These are phyloP conservation scores for Linum lewisii DNA, from an alignment of 345 rosid genomes.

Conservation along the genomic window DNA sequence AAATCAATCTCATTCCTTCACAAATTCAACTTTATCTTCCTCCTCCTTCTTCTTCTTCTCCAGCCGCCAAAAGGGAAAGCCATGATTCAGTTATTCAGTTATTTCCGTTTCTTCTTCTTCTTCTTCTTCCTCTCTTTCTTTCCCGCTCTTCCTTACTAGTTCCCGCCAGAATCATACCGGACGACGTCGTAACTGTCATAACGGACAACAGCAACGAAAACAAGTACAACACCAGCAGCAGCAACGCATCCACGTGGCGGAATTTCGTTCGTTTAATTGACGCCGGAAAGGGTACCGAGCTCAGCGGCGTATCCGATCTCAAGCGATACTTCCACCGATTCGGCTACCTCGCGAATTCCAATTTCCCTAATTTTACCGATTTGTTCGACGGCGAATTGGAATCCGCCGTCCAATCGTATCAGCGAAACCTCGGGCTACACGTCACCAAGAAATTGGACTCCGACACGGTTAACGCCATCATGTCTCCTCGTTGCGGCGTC, in stretches of 20 bases:
- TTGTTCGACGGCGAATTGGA: conserved; percentile 22
- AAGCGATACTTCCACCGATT: conserved; percentile 70
- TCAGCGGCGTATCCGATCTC: conserved; percentile 73
- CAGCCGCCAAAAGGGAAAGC: conserved; percentile 1
- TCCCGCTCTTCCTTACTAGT: not conserved
- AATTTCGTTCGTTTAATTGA: conserved; percentile 56
- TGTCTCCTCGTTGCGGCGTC: conserved; percentile 51
- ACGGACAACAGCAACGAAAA: not conserved
- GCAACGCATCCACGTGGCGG: conserved; percentile 45
- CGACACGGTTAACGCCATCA: conserved; percentile 32
- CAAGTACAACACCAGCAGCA: too few relatives aligned
- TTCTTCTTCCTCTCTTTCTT: not conserved
- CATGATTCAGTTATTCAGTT: conserved; percentile 3
- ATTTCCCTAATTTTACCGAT: conserved; percentile 13
- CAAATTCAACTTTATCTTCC: too few relatives aligned
- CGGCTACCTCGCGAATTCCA: conserved; percentile 48
- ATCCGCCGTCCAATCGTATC: conserved; percentile 34
- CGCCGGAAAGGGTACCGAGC: conserved; percentile 52
- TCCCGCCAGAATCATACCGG: conserved; percentile 4
- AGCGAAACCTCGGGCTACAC: conserved; percentile 38
- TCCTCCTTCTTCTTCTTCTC: not conserved
- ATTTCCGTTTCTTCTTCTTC: not conserved
- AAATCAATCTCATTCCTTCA: not conserved
- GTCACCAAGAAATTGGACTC: conserved; percentile 49
- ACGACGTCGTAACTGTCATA: conserved; percentile 2